Evolutionary conservation across 2,329 filamentous ascomycete species (phyloP), one percentile per base, ranked within the genome.

Genomic region (Pseudocercospora vitis): DNA sequence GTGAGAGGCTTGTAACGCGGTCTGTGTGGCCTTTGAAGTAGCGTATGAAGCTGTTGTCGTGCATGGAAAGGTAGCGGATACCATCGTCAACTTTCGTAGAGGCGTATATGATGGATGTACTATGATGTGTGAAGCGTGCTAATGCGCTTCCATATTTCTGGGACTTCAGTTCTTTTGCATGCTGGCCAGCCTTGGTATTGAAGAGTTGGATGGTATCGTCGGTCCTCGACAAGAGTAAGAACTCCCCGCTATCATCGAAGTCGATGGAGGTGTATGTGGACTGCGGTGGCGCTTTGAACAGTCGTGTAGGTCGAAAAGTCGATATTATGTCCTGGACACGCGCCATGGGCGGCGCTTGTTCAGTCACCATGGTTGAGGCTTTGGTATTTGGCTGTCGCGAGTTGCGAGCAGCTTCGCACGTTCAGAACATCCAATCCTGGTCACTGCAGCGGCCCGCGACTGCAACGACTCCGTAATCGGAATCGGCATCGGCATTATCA

Each of bases 101-200:
- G 48, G 94, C 91, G 68, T 97, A 96, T 55, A 99, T 85, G 68
- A 99, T 90, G 69, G 89, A 91, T 18, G 89, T 89, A 61, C 86
- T 86, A 56, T 92, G 88, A 70, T 97, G 94, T 1, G 92, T 96
- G 72, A 97, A 99, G 64, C 89, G 88, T 31, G 94, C 94, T 52
- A 96, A 81, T 70, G 96, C 94, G 14, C 90, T 91, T 55, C 94
- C 94, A 66, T 99, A 99, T 71, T 99, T 99, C 70, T 97, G 95
- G 74, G 89, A 95, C 48, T 95, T 85, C 42, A 96, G 80, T 55
- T 86, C 87, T 75, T 97, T 97, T 42, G 90, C 88, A 63, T 91
- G 86, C 56, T 88, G 88, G 3, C 94, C 94, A 61, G 96, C 91
- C 66, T 88, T 89, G 59, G 95, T 87, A 66, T 94, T 95, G 76